Evolutionary conservation across 139 green algal species (phyloP).

Genomic region (Picochlorum sp.): DNA sequence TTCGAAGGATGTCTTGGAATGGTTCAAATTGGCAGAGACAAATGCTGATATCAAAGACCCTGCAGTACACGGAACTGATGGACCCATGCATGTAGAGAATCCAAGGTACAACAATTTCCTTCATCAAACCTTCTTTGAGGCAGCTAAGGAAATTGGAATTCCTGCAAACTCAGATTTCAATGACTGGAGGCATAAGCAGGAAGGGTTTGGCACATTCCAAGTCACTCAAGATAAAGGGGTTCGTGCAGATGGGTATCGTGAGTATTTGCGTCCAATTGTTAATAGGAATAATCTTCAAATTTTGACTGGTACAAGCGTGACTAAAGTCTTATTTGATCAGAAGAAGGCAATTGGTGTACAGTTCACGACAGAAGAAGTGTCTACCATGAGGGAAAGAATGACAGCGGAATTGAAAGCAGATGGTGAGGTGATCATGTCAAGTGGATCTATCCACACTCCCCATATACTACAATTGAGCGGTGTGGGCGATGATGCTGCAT

Average conservation of each 20-base stretch:
- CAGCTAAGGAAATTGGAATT: conserved; percentile 51
- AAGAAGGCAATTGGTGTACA: conserved; percentile 55
- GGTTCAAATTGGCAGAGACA: conserved; percentile 65
- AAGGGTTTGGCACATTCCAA: conserved; percentile 78
- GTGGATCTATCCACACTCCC: conserved; percentile 71
- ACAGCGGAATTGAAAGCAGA: conserved; percentile 50
- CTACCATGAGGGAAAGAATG: conserved; percentile 10
- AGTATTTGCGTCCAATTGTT: conserved; percentile 61
- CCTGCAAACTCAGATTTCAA: conserved; percentile 79
- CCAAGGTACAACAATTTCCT: conserved; percentile 54
- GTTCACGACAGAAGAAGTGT: conserved; percentile 32
- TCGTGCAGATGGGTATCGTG: conserved; percentile 61
- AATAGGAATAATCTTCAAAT: conserved; percentile 65
- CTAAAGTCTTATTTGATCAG: conserved; percentile 50
- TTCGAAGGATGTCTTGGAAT: conserved; percentile 63
- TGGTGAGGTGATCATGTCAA: conserved; percentile 76
- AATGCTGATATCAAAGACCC: conserved; percentile 34
- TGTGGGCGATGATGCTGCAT: conserved; percentile 39
- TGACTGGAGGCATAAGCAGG: conserved; percentile 62
- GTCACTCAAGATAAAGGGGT: conserved; percentile 64
- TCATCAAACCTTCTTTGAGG: conserved; percentile 65
- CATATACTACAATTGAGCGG: conserved; percentile 73
- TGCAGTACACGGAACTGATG: conserved; percentile 47
- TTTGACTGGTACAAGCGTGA: conserved; percentile 44
- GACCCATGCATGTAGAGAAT: conserved; percentile 64